These are phyloP conservation scores for Gossypium davidsonii DNA, from an alignment of 441 rosid species.

Conservation along the genomic window DNA sequence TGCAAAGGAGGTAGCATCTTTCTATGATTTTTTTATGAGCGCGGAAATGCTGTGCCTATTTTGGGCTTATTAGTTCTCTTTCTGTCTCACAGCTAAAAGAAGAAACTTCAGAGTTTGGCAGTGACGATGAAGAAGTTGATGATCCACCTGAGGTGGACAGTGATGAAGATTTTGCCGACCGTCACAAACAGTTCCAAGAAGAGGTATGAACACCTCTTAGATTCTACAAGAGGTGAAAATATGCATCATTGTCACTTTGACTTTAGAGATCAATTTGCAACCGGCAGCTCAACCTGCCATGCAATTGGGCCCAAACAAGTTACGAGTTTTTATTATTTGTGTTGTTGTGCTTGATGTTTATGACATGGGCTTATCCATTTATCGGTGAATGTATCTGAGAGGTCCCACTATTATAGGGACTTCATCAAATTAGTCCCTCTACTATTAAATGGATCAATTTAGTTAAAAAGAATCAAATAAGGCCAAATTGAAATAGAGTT, in stretches of 20 bases:
- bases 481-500: no score
- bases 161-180: constrained; percentile 75
- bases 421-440: no score
- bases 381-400: no score
- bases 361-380: background rate
- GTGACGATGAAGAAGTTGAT: constrained; percentile 93
- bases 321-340: no score
- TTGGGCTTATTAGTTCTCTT: background rate
- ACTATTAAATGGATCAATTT: no score
- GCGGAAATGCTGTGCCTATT: no score
- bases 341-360: background rate
- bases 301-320: background rate
- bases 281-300: background rate
- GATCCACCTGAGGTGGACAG: constrained; percentile 74
- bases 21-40: background rate
- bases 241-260: background rate
- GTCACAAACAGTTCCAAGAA: constrained; percentile 44
- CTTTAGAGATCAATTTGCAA: background rate
- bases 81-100: constrained; percentile 59
- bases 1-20: constrained; percentile 68
- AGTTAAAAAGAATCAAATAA: no score
- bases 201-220: constrained; percentile 39
- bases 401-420: no score
- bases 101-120: constrained; percentile 80
- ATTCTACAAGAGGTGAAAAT: background rate